These are phyloP conservation scores for Malassezia obtusa DNA, from an alignment of 1,284 basidiomycete species.

Conservation along the genomic window DNA sequence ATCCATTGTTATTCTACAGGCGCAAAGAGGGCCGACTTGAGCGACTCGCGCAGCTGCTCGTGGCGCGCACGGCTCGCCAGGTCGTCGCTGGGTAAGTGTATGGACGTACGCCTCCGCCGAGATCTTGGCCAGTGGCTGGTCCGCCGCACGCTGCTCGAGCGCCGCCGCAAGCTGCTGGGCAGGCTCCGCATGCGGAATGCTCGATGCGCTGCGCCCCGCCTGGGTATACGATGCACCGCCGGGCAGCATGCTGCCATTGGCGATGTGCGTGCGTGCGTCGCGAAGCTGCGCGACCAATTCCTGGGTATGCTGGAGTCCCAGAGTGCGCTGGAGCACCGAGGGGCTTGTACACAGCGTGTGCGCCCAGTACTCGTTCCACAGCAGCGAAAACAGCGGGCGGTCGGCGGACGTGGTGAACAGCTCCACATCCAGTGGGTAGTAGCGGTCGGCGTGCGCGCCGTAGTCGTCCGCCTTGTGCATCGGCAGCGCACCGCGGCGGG, in stretches of 20 bases:
- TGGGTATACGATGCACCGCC: constrained; percentile 3
- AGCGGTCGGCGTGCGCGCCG: constrained; percentile 92
- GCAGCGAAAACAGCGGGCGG: constrained; percentile 68
- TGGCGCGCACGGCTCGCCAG: constrained; percentile 72
- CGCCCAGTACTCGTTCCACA: constrained; percentile 99
- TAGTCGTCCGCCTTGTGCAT: constrained; percentile 51
- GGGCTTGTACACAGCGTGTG: constrained; percentile 74
- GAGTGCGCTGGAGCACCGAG: constrained; percentile 7
- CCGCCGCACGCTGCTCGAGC: constrained; percentile 2
- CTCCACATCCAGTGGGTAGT: constrained; percentile 86
- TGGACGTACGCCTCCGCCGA: constrained; percentile 62
- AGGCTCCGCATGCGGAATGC: neutral
- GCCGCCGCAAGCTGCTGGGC: constrained; percentile 2
- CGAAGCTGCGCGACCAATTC: constrained; percentile 77
- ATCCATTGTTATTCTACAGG: neutral
- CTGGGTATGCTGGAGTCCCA: constrained; percentile 73
- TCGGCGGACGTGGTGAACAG: constrained; percentile 87
- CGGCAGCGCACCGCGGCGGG: constrained; percentile 59
- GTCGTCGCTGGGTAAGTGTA: neutral
- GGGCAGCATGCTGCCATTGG: neutral
- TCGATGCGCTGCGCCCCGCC: neutral
- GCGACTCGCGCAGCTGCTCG: constrained; percentile 73
- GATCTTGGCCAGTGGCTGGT: constrained; percentile 6
- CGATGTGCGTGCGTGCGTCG: constrained; percentile 24
- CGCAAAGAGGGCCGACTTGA: constrained; percentile 59